Percentiles rank a stretch among this genome's conserved stretches.
Conservation (phyloP, 202 grass and related monocot genomes). For the Schoenoplectus triqueter region DNA sequence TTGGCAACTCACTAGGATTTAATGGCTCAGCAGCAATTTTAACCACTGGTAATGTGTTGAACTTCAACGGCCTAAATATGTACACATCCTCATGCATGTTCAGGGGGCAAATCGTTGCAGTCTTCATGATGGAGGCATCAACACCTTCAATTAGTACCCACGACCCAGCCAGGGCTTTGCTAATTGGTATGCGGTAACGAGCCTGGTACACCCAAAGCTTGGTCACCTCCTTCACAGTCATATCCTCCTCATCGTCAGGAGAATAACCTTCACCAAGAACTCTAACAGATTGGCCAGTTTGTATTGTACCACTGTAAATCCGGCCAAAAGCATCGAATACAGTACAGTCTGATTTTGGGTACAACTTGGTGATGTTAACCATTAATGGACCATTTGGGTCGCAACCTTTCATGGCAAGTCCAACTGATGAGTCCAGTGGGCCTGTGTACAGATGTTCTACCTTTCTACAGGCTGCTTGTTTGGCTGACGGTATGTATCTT, state of each 20-base stretch:
- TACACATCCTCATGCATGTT: slow-evolving; percentile 94
- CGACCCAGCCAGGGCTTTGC: slow-evolving; percentile 87
- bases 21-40: slow-evolving; percentile 98
- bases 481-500: slow-evolving; percentile 86
- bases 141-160: slow-evolving; percentile 99
- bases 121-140: slow-evolving; percentile 99
- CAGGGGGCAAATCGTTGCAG: slow-evolving; percentile 91
- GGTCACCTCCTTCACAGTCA: slow-evolving; percentile 98
- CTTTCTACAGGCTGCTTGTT: slow-evolving; percentile 82
- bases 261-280: slow-evolving; percentile 98
- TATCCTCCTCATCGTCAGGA: slow-evolving; percentile 98
- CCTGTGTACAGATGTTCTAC: slow-evolving; percentile 91
- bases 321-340: slow-evolving; percentile 99
- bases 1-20: slow-evolving; percentile 95
- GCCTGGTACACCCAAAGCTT: slow-evolving; percentile 99
- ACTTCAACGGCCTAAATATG: slow-evolving; percentile 95
- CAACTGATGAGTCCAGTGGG: slow-evolving; percentile 71
- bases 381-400: slow-evolving; percentile 80
- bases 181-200: slow-evolving; percentile 87
- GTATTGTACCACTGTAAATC: slow-evolving; percentile 92
- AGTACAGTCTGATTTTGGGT: slow-evolving; percentile 91
- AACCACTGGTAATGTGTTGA: slow-evolving; percentile 89
- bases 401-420: slow-evolving; percentile 81
- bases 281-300: slow-evolving; percentile 86
- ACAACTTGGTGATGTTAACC: slow-evolving; percentile 93